A percentile compares a stretch with the other conserved stretches of the same genome.
phyloP scores from a whole-genome alignment of 192 early-diverging fungal species.

The Dissophora ornata region DNA sequence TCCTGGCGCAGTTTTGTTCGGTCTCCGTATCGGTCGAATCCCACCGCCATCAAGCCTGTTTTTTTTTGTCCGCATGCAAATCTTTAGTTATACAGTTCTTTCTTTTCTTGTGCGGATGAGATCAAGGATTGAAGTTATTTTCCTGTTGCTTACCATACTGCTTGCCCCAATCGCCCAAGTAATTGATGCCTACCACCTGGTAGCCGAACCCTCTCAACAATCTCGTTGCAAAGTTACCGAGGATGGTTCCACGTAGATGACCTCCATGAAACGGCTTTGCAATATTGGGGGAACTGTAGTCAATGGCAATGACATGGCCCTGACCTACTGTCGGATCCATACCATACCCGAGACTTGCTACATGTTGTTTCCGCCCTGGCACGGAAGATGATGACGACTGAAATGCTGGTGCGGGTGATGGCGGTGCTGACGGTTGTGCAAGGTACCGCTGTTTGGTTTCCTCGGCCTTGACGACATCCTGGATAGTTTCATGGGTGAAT shows the following conservation, averaged over 20 bases:
- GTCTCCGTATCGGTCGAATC: slow-evolving; percentile 82
- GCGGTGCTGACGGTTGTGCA: neutral
- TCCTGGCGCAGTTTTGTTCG: slow-evolving; percentile 74
- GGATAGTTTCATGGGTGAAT: slow-evolving; percentile 64
- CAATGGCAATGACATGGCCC: slow-evolving; percentile 82
- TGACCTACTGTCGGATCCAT: slow-evolving; percentile 61
- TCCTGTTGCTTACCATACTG: slow-evolving; percentile 95
- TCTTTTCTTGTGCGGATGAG: no score
- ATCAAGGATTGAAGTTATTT: no score
- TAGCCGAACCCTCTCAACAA: slow-evolving; percentile 85
- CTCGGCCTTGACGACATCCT: slow-evolving; percentile 60
- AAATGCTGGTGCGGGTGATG: no score
- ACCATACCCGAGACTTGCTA: slow-evolving; percentile 61
- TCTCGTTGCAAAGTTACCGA: slow-evolving; percentile 89
- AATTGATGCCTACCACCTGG: slow-evolving; percentile 88
- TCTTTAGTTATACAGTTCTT: no score
- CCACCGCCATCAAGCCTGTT: slow-evolving; percentile 86
- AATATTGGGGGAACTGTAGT: slow-evolving; percentile 96
- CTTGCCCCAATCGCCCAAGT: slow-evolving; percentile 99
- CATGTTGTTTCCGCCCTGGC: neutral
- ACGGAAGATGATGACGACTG: neutral
- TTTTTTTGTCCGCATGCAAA: no score
- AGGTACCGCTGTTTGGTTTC: slow-evolving; percentile 8
- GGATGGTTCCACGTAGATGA: slow-evolving; percentile 95
- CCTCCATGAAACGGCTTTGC: slow-evolving; percentile 98